Base-by-base conservation (phyloP, 202 grass and related monocot species). In the Setaria italica region DNA sequence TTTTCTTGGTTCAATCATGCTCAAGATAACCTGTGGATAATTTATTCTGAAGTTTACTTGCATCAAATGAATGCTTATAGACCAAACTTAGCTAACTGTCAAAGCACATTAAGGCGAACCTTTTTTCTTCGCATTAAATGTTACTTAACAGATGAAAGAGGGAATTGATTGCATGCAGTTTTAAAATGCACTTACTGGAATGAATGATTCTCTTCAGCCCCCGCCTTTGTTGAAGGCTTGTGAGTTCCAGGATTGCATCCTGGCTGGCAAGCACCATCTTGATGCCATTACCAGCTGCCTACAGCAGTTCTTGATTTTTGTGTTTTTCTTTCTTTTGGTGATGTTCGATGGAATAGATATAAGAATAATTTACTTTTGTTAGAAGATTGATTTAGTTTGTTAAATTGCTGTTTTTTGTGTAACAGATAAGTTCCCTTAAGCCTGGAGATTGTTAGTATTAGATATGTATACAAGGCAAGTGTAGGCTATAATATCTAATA, bases 21-120 rank as follows among this genome's bases (percentile, higher is more conserved):
- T 80, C 47, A 67, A 55, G 48, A 42, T 34, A 68, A 29, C 25
- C 33, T 42, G 32, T 80, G 63, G 19, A 41, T 11, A 80, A 67
- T 48, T 67, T 43, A 67, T 15, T 47, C 16, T 62, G 41, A 53
- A 66, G 8, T 51, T 67, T 80, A 50, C 46, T 66, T 67, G 62
- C 62, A 67, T 67, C 59, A 65, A 32, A 64, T 4, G 21, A 11
- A 51, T 50, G 25, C 25, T 20, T 76, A 12, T 50, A 16, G 32
- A 16, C 62, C 58, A 64, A 60, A 60, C 30, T 34, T 25, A 30
- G 64, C 14, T 65, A 63, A 34, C 62, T 65, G 13, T 64, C 14
- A 33, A 16, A 30, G 25, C 8, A 65, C 64, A 14, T 64, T 78
- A 25, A 50, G 13, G 1, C 4, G 29, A 30, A 29, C 3, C 9